Percentiles rank a stretch among this genome's conserved stretches.
phyloP scores from a whole-genome alignment of 1,284 basidiomycete species.

The Acaromyces ingoldii region DNA sequence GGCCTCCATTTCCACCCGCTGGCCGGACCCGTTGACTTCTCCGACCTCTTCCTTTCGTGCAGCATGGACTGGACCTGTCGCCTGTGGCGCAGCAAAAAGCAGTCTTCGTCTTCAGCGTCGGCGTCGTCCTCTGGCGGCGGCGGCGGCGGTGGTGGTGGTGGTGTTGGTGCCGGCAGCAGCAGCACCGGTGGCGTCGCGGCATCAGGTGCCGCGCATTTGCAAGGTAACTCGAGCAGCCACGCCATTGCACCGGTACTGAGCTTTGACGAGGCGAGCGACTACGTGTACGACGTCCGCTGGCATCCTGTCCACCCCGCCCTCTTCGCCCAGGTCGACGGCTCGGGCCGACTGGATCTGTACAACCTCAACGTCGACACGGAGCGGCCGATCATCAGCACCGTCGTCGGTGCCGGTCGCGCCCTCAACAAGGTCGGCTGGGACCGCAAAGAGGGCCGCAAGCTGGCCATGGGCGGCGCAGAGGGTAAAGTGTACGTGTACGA shows the following conservation, averaged over 20 bases:
- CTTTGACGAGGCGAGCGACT: slow-evolving; percentile 84
- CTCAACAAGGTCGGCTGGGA: slow-evolving; percentile 97
- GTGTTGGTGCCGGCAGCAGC: slow-evolving; percentile 5
- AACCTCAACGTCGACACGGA: slow-evolving; percentile 91
- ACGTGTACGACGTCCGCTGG: slow-evolving; percentile 98
- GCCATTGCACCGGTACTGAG: slow-evolving; percentile 16
- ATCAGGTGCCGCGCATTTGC: too few relatives aligned
- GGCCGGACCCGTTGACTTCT: slow-evolving; percentile 80
- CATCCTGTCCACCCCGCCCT: slow-evolving; percentile 88
- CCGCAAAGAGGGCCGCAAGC: slow-evolving; percentile 72
- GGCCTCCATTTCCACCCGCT: slow-evolving; percentile 86
- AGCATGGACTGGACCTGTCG: slow-evolving; percentile 46
- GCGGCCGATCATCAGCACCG: slow-evolving; percentile 45
- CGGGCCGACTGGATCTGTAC: slow-evolving; percentile 92
- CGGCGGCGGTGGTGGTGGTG: neutral
- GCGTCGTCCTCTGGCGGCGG: neutral
- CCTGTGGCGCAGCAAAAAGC: slow-evolving; percentile 30
- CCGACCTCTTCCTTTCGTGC: slow-evolving; percentile 76
- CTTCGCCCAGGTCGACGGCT: slow-evolving; percentile 89
- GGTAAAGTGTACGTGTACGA: slow-evolving; percentile 86
- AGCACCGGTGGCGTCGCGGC: neutral
- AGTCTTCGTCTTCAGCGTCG: slow-evolving; percentile 3
- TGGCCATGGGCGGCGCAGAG: slow-evolving; percentile 82
- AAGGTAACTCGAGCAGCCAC: neutral
- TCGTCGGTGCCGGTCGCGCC: slow-evolving; percentile 61